These are phyloP conservation scores for Saururus chinensis DNA, from an alignment of 164 flowering plant genomes.

Conservation along the genomic window DNA sequence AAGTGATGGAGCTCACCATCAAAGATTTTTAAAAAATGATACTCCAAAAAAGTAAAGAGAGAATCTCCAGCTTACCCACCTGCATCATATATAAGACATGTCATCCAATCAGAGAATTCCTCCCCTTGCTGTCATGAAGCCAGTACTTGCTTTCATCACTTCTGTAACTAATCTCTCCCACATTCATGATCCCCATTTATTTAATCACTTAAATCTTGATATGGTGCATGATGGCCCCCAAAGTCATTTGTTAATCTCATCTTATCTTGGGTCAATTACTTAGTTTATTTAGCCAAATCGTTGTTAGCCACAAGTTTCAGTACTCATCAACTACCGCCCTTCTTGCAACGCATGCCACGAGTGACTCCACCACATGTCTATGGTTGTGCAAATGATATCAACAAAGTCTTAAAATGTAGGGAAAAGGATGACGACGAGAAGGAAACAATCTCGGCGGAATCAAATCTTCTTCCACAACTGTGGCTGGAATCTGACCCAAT, in stretches of 20 bases:
- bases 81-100: background rate
- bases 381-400: background rate
- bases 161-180: background rate
- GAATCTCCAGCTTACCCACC: constrained; percentile 5
- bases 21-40: constrained; percentile 1
- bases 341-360: background rate
- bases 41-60: background rate
- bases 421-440: background rate
- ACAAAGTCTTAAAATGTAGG: background rate
- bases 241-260: background rate
- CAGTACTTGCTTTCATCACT: background rate
- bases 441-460: background rate
- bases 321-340: background rate
- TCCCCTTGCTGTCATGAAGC: background rate
- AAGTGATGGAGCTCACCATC: constrained; percentile 10
- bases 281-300: background rate
- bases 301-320: background rate
- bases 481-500: background rate
- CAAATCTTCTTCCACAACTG: background rate
- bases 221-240: background rate
- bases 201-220: background rate
- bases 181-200: background rate
- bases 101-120: background rate
- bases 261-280: background rate
- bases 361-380: background rate